phyloP scores from a whole-genome alignment of 1,139 yeast genomes.

The Protomyces macrosporus region DNA sequence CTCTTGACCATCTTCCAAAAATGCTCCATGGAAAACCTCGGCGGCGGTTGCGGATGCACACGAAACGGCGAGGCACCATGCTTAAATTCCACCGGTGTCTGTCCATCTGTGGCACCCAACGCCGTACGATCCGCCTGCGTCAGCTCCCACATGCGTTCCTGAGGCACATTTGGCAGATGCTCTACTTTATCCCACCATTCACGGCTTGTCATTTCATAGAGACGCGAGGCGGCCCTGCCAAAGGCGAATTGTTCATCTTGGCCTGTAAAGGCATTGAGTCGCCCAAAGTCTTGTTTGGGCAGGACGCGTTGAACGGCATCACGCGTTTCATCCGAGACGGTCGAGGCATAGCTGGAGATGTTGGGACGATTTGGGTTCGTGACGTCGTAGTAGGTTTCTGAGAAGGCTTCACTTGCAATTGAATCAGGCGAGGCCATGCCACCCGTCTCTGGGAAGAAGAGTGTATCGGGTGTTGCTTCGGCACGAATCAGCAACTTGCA shows the following conservation, averaged over 20 bases:
- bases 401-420: conserved; percentile 40
- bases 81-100: not conserved
- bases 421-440: not conserved
- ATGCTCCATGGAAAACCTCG: conserved; percentile 48
- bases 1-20: conserved; percentile 66
- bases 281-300: conserved; percentile 43
- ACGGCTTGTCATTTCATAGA: conserved; percentile 59
- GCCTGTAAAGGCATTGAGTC: conserved; percentile 60
- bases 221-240: conserved; percentile 63
- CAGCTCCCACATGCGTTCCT: conserved; percentile 11
- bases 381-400: conserved; percentile 57
- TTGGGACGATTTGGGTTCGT: conserved; percentile 66
- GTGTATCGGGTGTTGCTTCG: conserved; percentile 73
- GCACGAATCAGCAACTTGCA: conserved; percentile 83
- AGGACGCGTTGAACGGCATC: conserved; percentile 33
- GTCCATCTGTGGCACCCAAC: conserved; percentile 2
- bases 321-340: conserved; percentile 33
- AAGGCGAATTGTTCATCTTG: conserved; percentile 75
- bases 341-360: conserved; percentile 53
- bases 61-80: conserved; percentile 27
- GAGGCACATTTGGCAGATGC: conserved; percentile 24
- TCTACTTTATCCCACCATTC: conserved; percentile 45
- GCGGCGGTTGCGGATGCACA: conserved; percentile 40
- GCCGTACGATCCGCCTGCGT: not conserved
- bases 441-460: conserved; percentile 61